Base-by-base conservation (phyloP, 176 grass and related monocot species). In the Raddia guianensis region DNA sequence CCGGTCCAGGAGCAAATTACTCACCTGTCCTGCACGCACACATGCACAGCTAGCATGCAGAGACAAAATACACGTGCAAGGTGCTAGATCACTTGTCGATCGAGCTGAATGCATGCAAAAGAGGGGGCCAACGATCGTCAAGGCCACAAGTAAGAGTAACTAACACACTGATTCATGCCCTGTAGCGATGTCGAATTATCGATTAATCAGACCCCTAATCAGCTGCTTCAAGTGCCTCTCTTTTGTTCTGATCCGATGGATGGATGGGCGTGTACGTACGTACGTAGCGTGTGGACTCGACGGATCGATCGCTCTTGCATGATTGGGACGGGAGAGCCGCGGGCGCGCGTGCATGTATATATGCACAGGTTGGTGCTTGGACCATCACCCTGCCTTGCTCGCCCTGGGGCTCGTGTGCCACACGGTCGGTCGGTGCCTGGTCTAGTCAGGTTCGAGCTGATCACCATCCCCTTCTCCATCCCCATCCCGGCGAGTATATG, bases 351-450 rank as follows among this genome's bases (percentile, higher is more conserved):
- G 59, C 5, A 74, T 34, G 68, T 33, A 40, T 40, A 3, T 40
- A 27, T 27, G 27, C 27, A 13, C 13, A 66, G 74, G 74, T 74
- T 73, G 74, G 21, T 53, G 52, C 80, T 61, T 68, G 72, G 66
- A 77, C 59, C 82, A 71, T 77, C 71, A 77, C 73, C 73, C 46
- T 79, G 21, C 68, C 53, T 80, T 12, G 37, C 37, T 40, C 2
- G 37, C 37, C 37, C 37, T 40, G 4, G 37, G 37, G 37, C 37
- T 58, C 49, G 68, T 68, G 88, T 44, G 68, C 48, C 75, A 61
- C 58, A 56, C 54, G 7, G 7, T 47, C 34, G 75, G 69, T 88
- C 70, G 70, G 13, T 54, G 70, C 18, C 8, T 35, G 71, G 70
- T 70, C 74, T 16, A 5, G 7, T 72, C 45, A 40, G 68, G 11